A percentile compares a stretch with the other conserved stretches of the same genome.
Conservation (phyloP, 179 eudicot species). For the Beta macrorhiza region DNA sequence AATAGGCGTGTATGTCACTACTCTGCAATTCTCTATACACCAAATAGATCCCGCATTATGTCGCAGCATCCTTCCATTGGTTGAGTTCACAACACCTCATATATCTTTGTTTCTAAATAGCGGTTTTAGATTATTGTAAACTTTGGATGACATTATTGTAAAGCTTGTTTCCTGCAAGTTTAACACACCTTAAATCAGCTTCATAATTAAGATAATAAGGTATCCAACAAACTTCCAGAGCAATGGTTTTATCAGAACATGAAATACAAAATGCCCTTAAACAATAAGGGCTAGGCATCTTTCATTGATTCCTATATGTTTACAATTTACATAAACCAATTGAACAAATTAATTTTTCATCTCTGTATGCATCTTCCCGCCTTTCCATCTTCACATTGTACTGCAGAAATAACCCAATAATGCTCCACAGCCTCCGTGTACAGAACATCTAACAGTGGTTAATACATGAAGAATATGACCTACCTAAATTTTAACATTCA, state of each 20-base stretch:
- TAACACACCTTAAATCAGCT: not conserved
- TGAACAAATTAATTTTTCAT: conserved; percentile 18
- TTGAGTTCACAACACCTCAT: too few species aligned
- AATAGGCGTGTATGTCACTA: not conserved
- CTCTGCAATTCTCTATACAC: too few species aligned
- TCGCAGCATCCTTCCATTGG: too few species aligned
- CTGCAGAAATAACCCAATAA: not conserved
- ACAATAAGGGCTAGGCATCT: not conserved
- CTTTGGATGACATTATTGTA: not conserved
- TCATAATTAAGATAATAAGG: not conserved
- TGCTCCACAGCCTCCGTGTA: conserved; percentile 2
- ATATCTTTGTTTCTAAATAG: too few species aligned
- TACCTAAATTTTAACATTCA: not conserved
- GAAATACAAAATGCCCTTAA: conserved; percentile 2
- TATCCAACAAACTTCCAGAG: not conserved
- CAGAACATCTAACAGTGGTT: conserved; percentile 13
- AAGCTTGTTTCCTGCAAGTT: not conserved
- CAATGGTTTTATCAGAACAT: not conserved
- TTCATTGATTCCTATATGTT: conserved; percentile 5
- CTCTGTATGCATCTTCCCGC: not conserved
- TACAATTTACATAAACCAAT: conserved; percentile 20
- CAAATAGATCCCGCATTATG: not conserved
- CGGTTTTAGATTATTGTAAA: not conserved
- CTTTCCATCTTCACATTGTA: not conserved
- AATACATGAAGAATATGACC: conserved; percentile 22